phyloP scores from a whole-genome alignment of 1,284 basidiomycete genomes.

The Xanthoconium separans region DNA sequence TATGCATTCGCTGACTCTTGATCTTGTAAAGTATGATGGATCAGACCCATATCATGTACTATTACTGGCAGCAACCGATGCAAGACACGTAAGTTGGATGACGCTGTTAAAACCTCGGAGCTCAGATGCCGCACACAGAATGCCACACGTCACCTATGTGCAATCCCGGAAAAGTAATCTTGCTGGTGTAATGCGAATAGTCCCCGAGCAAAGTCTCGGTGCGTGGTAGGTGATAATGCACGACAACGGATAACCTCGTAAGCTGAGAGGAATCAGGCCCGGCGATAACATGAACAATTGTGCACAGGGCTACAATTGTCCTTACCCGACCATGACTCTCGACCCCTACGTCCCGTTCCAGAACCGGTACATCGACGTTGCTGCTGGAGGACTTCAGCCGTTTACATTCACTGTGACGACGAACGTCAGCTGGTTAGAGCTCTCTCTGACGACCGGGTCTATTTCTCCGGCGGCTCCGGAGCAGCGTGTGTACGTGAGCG shows the following conservation, averaged over 20 bases:
- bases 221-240: constrained; percentile 39
- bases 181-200: constrained; percentile 36
- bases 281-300: background rate
- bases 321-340: background rate
- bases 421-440: background rate
- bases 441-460: constrained; percentile 45
- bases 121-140: constrained; percentile 42
- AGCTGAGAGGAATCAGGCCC: background rate
- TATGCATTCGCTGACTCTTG: constrained; percentile 29
- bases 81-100: constrained; percentile 48
- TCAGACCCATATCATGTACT: constrained; percentile 54
- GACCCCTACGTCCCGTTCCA: background rate
- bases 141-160: constrained; percentile 32
- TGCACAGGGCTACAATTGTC: background rate
- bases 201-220: constrained; percentile 57
- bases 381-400: background rate
- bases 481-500: constrained; percentile 59
- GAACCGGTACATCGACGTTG: background rate
- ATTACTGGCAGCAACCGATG: constrained; percentile 71
- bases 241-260: background rate
- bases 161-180: background rate
- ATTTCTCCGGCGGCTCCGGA: constrained; percentile 52
- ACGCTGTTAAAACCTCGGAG: background rate
- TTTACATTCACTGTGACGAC: background rate
- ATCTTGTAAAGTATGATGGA: constrained; percentile 56